Evolutionary conservation across 2,329 filamentous ascomycete genomes (phyloP), one percentile per base, ranked within the genome.

Genomic region (Teratosphaeria nubilosa): DNA sequence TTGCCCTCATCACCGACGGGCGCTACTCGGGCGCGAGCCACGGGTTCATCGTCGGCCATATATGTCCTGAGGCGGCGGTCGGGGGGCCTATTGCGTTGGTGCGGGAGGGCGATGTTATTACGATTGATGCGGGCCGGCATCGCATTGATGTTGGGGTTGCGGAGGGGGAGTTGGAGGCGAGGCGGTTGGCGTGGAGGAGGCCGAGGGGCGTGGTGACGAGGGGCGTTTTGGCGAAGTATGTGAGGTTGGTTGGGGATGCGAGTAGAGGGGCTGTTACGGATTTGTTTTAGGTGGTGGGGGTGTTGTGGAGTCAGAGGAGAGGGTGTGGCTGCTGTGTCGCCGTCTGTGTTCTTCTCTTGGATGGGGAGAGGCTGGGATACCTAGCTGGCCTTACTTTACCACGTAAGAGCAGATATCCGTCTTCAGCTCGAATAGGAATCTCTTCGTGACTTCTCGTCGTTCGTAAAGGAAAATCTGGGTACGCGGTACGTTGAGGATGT

Each of bases 21-120:
- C 78, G 92, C 52, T 97, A 96, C 73, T 87, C 83, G 53, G 92
- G 92, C 32, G 92, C 91, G 1, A 88, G 83, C 56, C 91, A 96
- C 72, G 91, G 91, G 0, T 96, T 96, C 73, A 94, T 96, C 68
- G 90, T 97, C 16, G 92, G 92, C 0, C 91, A 96, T 68, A 90
- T 96, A 14, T 88, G 88, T 2, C 92, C 92, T 2, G 92, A 97
- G 74, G 92, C 92, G 0, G 90, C 88, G 1, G 86, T 87, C 1
- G 92, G 92, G 16, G 92, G 92, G 0, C 91, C 92, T 0, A 91
- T 97, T 68, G 91, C 88, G 0, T 76, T 95, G 5, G 89, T 96
- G 2, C 71, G 77, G 65, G 82, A 95, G 66, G 92, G 90, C 1
- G 92, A 97, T 73, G 74, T 82, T 27, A 84, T 97, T 55, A 91